Evolutionary conservation across 140 eudicot species (phyloP).

Genomic region (Senecio squalidus): DNA sequence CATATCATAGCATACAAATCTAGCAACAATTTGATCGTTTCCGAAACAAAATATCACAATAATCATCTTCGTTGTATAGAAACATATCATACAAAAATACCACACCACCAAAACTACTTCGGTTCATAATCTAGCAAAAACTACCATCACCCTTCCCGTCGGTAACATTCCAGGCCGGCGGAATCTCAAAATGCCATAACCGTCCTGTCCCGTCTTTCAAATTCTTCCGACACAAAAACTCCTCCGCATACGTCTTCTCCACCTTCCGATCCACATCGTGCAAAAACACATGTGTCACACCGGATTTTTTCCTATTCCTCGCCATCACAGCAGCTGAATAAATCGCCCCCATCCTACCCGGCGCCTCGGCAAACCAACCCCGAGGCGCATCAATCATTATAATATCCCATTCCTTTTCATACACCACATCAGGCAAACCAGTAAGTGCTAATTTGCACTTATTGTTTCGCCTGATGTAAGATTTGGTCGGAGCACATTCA

Average conservation of each 20-base stretch:
- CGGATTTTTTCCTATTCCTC: constrained; percentile 53
- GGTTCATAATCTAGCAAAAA: constrained; percentile 44
- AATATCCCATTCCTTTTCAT: constrained; percentile 85
- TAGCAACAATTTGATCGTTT: neutral
- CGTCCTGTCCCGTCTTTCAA: constrained; percentile 44
- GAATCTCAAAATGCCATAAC: constrained; percentile 83
- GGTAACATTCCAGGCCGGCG: constrained; percentile 35
- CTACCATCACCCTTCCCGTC: neutral
- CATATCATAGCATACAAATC: neutral
- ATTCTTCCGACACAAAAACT: constrained; percentile 59
- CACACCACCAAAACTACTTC: neutral
- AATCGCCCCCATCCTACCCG: constrained; percentile 93
- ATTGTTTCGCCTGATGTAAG: constrained; percentile 34
- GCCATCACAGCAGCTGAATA: constrained; percentile 93
- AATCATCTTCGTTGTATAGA: neutral
- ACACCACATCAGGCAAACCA: constrained; percentile 61
- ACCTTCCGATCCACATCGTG: constrained; percentile 92
- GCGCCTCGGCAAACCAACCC: constrained; percentile 67
- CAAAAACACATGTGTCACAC: constrained; percentile 80
- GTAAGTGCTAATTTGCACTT: constrained; percentile 60
- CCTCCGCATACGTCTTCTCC: constrained; percentile 61
- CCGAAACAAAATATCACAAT: neutral
- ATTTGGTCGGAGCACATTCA: constrained; percentile 31
- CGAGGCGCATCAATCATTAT: constrained; percentile 94
- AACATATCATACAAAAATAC: neutral